Conservation (phyloP, 225 moss, liverwort and hornwort genomes). For the Bryum argenteum region DNA sequence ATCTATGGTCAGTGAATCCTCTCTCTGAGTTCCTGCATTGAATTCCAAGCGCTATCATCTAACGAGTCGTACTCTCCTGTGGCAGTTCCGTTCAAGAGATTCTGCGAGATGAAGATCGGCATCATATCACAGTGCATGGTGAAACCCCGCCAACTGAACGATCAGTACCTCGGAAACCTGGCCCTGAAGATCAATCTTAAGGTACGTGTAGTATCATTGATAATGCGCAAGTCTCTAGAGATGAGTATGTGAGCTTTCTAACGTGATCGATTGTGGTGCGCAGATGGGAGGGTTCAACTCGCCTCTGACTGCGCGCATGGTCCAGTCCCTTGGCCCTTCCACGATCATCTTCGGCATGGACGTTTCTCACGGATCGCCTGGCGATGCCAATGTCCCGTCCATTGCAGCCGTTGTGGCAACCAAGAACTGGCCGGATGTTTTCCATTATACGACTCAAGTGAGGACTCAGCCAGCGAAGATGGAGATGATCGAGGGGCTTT, state of each 20-base stretch:
- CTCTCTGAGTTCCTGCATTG: not conserved
- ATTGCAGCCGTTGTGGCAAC: constrained; percentile 93
- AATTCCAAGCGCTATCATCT: not conserved
- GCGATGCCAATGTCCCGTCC: constrained; percentile 77
- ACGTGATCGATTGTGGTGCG: not conserved
- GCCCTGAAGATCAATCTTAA: constrained; percentile 77
- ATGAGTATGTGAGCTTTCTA: not conserved
- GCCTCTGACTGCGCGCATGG: constrained; percentile 43
- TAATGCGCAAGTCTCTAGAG: no score
- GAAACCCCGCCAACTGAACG: constrained; percentile 81
- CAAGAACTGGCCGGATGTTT: constrained; percentile 82
- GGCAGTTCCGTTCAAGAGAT: constrained; percentile 80
- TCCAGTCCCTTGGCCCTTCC: constrained; percentile 41
- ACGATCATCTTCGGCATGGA: constrained; percentile 93
- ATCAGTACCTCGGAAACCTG: constrained; percentile 89
- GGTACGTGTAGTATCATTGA: constrained; percentile 16
- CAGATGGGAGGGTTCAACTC: constrained; percentile 72
- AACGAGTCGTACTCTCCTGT: not conserved
- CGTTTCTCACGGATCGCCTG: constrained; percentile 91
- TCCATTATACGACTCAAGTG: constrained; percentile 69
- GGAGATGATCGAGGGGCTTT: constrained; percentile 85
- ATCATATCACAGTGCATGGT: constrained; percentile 89
- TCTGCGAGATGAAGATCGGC: constrained; percentile 66
- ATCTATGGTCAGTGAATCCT: constrained; percentile 64
- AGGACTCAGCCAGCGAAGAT: constrained; percentile 69